These are phyloP conservation scores for Salix dunnii DNA, from an alignment of 345 rosid genomes.

Conservation along the genomic window DNA sequence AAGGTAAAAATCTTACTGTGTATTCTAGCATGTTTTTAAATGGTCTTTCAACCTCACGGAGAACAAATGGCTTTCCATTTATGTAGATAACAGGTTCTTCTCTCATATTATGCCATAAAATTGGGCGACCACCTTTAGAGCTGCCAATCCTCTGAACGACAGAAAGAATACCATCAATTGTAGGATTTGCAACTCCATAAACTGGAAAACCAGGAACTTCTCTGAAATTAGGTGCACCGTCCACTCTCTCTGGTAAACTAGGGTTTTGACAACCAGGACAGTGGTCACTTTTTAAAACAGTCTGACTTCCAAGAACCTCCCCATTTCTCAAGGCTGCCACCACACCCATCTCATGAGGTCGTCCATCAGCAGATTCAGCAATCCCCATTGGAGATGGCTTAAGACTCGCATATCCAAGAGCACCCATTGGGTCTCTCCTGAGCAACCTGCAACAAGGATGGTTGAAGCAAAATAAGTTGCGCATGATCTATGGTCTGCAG, in stretches of 20 bases:
- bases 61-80: constrained; percentile 94
- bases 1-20: constrained; percentile 49
- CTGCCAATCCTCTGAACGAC: constrained; percentile 84
- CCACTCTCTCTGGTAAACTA: constrained; percentile 82
- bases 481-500: background rate
- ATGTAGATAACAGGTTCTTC: constrained; percentile 98
- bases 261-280: constrained; percentile 89
- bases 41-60: constrained; percentile 96
- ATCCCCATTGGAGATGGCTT: constrained; percentile 73
- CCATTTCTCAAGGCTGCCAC: constrained; percentile 92
- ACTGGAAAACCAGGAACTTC: constrained; percentile 97
- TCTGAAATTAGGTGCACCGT: constrained; percentile 98
- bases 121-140: constrained; percentile 67
- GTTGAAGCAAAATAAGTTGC: constrained; percentile 12
- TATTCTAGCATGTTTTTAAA: constrained; percentile 94
- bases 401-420: constrained; percentile 68
- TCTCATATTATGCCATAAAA: constrained; percentile 97
- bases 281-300: constrained; percentile 96
- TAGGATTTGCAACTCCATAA: constrained; percentile 99
- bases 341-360: constrained; percentile 82
- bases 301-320: constrained; percentile 93
- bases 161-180: constrained; percentile 81
- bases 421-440: constrained; percentile 98
- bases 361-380: constrained; percentile 77
- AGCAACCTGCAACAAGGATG: constrained; percentile 59